Base-by-base conservation (phyloP, 352 stramenopile species). In the Globisporangium sylvaticum region DNA sequence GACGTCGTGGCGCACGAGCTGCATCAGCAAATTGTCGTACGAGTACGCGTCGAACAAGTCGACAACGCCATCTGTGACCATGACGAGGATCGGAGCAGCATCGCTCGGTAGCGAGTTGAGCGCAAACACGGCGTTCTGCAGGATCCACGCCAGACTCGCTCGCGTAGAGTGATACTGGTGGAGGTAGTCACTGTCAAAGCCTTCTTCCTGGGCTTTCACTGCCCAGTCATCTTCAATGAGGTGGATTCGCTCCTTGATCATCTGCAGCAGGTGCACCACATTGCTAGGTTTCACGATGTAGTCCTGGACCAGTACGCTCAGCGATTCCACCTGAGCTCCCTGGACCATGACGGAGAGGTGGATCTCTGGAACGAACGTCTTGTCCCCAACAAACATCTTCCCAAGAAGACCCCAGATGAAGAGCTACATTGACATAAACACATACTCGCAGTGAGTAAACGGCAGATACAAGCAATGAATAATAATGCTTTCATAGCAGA, bases 1-100 rank as follows among this genome's bases (percentile, higher is more conserved):
- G 53, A 95, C 87, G 69, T 96, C 86, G 65, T 96, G 89, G 6
- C 89, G 87, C 52, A 89, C 82, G n/a, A 96, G 81, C 50, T 96
- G 87, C 89, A 95, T 95, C 32, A 95, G 70, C 50, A 96, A 65
- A 34, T 87, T 91, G 71, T 96, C 89, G 50, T 96, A 96, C 4
- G 81, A 83, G 65, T 88, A 94, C 6, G 79, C 78, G 44, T 95
- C 73, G 22, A 78, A 78, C 12, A 94, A 62, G 74, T 95, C 87
- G n/a, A 95, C 75, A 32, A 96, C 89, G 4, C 89, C 86, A 66
- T 96, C 89, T 0, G 89, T 92, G 53, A 93, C 84, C 10, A 96
- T 67, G n/a, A 92, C 83, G 56, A 96, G 82, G 52, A 95, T 75
- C 27, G 89, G 88, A 4, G 85, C 83, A 4, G 86, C 86, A 24